Evolutionary conservation across 2,329 filamentous ascomycete species (phyloP), one percentile per base, ranked within the genome.

Genomic region (Trichoderma arundinaceum): DNA sequence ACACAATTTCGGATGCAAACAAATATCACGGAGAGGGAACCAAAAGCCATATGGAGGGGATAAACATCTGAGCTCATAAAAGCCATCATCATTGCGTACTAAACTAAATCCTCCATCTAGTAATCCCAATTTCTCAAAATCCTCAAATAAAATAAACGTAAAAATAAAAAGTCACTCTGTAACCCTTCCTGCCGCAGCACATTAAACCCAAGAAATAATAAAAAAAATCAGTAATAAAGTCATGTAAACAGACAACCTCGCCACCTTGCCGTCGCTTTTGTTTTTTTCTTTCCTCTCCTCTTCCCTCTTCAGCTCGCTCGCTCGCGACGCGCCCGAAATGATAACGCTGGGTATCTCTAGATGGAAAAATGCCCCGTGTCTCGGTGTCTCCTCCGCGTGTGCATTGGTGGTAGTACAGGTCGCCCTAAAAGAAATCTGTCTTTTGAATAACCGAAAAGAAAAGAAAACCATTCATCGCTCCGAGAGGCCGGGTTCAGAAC

Each of bases 301-400:
- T 33, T 41, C 44, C 28, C 28, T 48, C 22, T 49, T 19, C 39
- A 48, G 15, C 44, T 17, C 60, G 48, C 53, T 60, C 49, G 49
- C 39, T 67, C 9, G 60, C 61, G 66, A 65, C 66, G 54, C 62
- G 61, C 66, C 56, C 49, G 33, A 67, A 67, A 67, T 67, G 61
- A 65, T 65, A 69, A 71, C 69, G 70, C 69, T 74, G 76, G 76
- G 76, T 77, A 77, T 77, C 76, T 76, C 72, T 71, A 76, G 71
- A 76, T 73, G 73, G 72, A 72, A 75, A 72, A 75, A 72, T 69
- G 70, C 70, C 71, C 73, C 74, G 69, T 69, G 71, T 71, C 61
- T 63, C 64, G 53, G 53, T 56, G 54, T 64, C 68, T 63, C 54
- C 38, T 66, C 59, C 64, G 66, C 66, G 63, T 66, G 59, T 46